phyloP scores from a whole-genome alignment of 345 rosid genomes.

The Garcia nutans region DNA sequence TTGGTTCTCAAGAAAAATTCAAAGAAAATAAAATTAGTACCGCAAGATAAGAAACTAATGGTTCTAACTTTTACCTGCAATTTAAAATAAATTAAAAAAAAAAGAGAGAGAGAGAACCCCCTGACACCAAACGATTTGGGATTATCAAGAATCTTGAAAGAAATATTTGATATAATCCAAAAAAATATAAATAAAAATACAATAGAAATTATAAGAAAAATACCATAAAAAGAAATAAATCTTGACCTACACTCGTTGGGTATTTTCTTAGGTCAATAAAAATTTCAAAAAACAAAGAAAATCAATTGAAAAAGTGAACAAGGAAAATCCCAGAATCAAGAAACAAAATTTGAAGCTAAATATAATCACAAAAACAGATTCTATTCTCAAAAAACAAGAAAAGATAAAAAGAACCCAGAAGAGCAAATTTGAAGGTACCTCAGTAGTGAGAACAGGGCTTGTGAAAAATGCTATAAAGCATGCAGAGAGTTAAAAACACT shows the following conservation, averaged over 20 bases:
- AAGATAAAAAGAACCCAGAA: not conserved
- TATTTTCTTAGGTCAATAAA: not conserved
- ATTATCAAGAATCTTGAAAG: too few relatives aligned
- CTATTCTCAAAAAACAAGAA: too few relatives aligned
- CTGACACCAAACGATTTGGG: not conserved
- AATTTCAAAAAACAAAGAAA: not conserved
- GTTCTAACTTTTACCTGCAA: not conserved
- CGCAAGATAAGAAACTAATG: slow-evolving; percentile 10
- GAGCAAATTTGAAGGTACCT: not conserved
- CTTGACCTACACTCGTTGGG: not conserved
- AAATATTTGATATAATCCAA: not conserved
- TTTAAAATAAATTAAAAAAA: not conserved
- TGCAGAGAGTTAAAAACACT: not conserved
- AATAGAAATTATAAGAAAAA: not conserved
- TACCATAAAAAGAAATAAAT: not conserved
- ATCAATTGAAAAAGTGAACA: not conserved
- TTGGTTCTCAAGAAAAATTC: not conserved
- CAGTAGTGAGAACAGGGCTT: not conserved
- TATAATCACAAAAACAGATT: too few relatives aligned
- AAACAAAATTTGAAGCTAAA: not conserved
- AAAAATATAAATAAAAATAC: not conserved
- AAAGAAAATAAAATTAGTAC: not conserved
- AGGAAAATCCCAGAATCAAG: not conserved
- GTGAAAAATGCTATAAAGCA: not conserved
- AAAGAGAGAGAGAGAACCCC: not conserved